Percentiles rank a stretch among this genome's conserved stretches.
These are phyloP conservation scores for Cladosporium sp. DNA, from an alignment of 2,329 filamentous ascomycete species.

Conservation along the genomic window DNA sequence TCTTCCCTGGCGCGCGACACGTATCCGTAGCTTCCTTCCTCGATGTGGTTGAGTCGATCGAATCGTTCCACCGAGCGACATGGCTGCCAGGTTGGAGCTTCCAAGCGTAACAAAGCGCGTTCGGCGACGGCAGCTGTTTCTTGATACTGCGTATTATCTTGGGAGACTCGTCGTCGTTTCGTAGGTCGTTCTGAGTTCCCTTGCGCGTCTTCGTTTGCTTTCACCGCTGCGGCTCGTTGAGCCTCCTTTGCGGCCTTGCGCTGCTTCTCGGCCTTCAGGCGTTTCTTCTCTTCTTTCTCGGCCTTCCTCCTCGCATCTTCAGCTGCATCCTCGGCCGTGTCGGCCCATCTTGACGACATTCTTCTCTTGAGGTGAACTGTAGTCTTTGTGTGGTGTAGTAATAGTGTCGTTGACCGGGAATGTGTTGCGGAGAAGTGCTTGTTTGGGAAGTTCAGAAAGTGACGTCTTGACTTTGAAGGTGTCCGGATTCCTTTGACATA, in stretches of 20 bases:
- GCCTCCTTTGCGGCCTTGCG: constrained; percentile 58
- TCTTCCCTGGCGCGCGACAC: constrained; percentile 79
- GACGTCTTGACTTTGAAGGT: constrained; percentile 6
- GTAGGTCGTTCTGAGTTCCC: constrained; percentile 43
- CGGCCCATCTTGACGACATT: constrained; percentile 74
- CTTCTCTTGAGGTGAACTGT: background rate
- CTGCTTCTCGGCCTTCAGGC: constrained; percentile 76
- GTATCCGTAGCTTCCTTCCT: constrained; percentile 94
- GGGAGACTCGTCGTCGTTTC: constrained; percentile 59
- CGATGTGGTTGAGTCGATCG: constrained; percentile 91
- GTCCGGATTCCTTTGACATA: background rate
- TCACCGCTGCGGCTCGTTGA: constrained; percentile 31
- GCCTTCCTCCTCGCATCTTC: constrained; percentile 67
- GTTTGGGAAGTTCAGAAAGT: constrained; percentile 6
- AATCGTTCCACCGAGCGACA: constrained; percentile 81
- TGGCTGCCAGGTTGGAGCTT: constrained; percentile 62
- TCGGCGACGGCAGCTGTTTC: constrained; percentile 21
- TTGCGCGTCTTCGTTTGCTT: constrained; percentile 24
- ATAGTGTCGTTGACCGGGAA: background rate
- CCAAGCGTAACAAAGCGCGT: constrained; percentile 66
- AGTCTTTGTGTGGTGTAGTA: background rate
- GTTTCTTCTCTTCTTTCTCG: constrained; percentile 87
- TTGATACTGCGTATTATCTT: constrained; percentile 16
- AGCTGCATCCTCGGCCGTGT: constrained; percentile 75
- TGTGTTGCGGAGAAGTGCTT: constrained; percentile 11